Conservation (phyloP, 1,284 basidiomycete species). For the Inonotus obliquus region DNA sequence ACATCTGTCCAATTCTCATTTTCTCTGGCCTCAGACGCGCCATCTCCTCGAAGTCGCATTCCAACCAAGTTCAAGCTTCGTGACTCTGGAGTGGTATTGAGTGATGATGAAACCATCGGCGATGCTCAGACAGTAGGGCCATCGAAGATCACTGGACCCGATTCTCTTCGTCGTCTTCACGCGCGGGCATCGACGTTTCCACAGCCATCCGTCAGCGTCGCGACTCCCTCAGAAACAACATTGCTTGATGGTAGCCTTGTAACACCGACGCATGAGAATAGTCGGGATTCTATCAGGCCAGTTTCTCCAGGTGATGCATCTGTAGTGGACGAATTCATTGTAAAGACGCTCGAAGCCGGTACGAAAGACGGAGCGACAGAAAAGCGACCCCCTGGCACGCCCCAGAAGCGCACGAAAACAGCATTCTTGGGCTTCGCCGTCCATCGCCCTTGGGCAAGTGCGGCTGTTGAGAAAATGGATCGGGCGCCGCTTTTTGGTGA, state of each 20-base stretch:
- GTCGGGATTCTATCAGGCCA: conserved; percentile 59
- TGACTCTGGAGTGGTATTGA: conserved; percentile 61
- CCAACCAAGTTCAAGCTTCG: conserved; percentile 63
- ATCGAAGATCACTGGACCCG: not conserved
- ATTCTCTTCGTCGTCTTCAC: conserved; percentile 23
- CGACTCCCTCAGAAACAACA: conserved; percentile 46
- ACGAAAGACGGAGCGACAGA: conserved; percentile 41
- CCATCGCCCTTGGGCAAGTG: conserved; percentile 73
- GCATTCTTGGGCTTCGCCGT: conserved; percentile 42
- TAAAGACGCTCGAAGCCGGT: conserved; percentile 59
- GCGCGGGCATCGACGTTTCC: conserved; percentile 42
- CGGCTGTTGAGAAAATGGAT: conserved; percentile 63
- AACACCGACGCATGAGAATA: conserved; percentile 58
- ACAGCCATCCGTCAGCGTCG: conserved; percentile 53
- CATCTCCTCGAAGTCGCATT: conserved; percentile 46
- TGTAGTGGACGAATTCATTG: conserved; percentile 62
- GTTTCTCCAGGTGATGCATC: conserved; percentile 31
- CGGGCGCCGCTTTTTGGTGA: conserved; percentile 42
- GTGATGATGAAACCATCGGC: conserved; percentile 50
- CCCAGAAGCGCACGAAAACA: conserved; percentile 68
- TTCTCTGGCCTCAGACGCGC: conserved; percentile 49
- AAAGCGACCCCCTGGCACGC: conserved; percentile 72
- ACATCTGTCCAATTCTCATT: conserved; percentile 46
- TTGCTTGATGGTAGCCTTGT: conserved; percentile 51
- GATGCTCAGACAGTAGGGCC: conserved; percentile 2